phyloP scores from a whole-genome alignment of 352 stramenopile species.

The Phytophthora ramorum region DNA sequence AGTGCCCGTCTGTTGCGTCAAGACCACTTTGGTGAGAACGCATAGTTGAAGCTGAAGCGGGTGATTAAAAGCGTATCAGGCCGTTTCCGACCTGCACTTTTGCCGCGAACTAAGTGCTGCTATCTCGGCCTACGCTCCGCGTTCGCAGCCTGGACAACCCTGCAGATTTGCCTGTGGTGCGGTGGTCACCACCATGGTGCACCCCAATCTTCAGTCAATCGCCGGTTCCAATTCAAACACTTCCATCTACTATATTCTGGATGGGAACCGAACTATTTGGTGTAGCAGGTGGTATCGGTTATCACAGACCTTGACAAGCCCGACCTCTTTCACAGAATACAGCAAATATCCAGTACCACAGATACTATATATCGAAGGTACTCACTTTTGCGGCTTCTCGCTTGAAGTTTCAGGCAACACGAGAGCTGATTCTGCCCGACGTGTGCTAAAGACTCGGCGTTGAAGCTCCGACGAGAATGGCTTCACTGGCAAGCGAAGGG shows the following conservation, averaged over 20 bases:
- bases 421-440: constrained; percentile 8
- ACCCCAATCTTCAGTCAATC: neutral
- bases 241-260: neutral
- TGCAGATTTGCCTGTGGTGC: no score
- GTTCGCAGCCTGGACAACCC: no score
- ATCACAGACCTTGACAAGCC: neutral
- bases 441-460: neutral
- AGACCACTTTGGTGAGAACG: neutral
- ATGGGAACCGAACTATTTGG: neutral
- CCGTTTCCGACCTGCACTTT: neutral
- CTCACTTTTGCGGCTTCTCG: neutral
- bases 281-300: neutral
- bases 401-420: neutral
- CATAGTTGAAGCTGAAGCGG: neutral
- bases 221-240: neutral
- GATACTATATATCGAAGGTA: no score
- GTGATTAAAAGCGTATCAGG: constrained; percentile 1
- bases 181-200: no score
- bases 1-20: neutral
- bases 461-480: constrained; percentile 27
- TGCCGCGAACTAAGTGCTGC: no score
- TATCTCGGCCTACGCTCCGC: neutral
- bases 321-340: no score
- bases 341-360: no score
- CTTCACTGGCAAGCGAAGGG: constrained; percentile 13